These are phyloP conservation scores for Dentipellis sp. DNA, from an alignment of 768 basidiomycete genomes.

Conservation along the genomic window DNA sequence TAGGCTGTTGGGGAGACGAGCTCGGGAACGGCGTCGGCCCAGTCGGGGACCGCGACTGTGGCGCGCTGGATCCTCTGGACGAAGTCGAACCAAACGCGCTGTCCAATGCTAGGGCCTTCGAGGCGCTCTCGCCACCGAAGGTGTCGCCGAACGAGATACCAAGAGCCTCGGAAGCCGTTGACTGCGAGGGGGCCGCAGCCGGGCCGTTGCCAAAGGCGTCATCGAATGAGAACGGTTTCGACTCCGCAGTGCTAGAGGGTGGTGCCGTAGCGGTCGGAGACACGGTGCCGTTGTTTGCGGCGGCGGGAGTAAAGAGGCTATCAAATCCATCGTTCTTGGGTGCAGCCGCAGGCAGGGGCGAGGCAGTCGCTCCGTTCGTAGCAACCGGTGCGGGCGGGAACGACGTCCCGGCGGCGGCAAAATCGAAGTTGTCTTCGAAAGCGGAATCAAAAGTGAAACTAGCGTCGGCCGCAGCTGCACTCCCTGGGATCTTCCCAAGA, in stretches of 20 bases:
- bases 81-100: conserved; percentile 25
- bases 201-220: background rate
- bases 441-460: conserved; percentile 57
- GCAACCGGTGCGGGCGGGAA: background rate
- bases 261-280: conserved; percentile 6
- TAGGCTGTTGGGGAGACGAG: conserved; percentile 15
- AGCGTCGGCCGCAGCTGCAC: conserved; percentile 21
- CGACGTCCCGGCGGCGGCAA: conserved; percentile 23
- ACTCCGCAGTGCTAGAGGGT: background rate
- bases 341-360: conserved; percentile 8
- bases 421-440: conserved; percentile 64
- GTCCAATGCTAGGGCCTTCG: conserved; percentile 32
- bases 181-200: conserved; percentile 2
- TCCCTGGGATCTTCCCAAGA: conserved; percentile 42
- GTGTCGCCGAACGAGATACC: conserved; percentile 37
- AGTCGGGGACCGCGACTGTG: conserved; percentile 15
- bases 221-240: conserved; percentile 10
- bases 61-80: conserved; percentile 22
- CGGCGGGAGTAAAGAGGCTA: conserved; percentile 19
- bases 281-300: conserved; percentile 4
- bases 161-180: conserved; percentile 5
- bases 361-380: conserved; percentile 1
- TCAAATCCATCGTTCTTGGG: conserved; percentile 24
- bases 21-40: conserved; percentile 31
- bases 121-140: conserved; percentile 26